Conservation (phyloP, 768 basidiomycete species). For the Suillus placidus region DNA sequence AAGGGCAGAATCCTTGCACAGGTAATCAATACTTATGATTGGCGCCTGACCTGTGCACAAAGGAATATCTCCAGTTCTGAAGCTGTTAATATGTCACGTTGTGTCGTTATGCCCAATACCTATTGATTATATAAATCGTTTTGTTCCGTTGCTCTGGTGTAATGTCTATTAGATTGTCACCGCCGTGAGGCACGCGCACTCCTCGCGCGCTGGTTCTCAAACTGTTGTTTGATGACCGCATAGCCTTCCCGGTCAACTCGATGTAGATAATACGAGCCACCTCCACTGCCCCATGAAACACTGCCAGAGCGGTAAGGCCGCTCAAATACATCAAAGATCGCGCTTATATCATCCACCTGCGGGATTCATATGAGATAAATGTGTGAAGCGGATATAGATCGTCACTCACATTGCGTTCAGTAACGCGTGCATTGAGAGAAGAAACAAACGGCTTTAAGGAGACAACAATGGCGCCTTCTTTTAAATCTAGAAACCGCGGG, state of each 20-base stretch:
- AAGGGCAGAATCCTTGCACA: not conserved
- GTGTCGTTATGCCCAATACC: not conserved
- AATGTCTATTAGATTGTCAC: slow-evolving; percentile 9
- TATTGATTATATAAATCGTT: not conserved
- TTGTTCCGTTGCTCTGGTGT: not conserved
- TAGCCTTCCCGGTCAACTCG: slow-evolving; percentile 77
- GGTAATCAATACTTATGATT: not conserved
- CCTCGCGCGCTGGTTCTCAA: slow-evolving; percentile 50
- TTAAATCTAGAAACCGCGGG: slow-evolving; percentile 91
- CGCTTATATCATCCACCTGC: slow-evolving; percentile 76
- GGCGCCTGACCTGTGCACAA: not conserved
- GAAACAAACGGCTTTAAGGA: slow-evolving; percentile 87
- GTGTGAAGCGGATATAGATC: not conserved
- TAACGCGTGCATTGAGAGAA: slow-evolving; percentile 69
- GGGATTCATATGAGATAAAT: slow-evolving; percentile 9
- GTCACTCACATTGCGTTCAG: slow-evolving; percentile 74
- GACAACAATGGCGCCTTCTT: slow-evolving; percentile 89
- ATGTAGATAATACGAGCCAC: slow-evolving; percentile 75
- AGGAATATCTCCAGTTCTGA: not conserved
- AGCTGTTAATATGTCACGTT: not conserved
- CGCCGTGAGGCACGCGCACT: slow-evolving; percentile 28
- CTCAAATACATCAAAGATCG: slow-evolving; percentile 80
- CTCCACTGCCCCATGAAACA: slow-evolving; percentile 79
- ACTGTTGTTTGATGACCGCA: slow-evolving; percentile 55
- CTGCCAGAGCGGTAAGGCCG: slow-evolving; percentile 68